Base-by-base conservation (phyloP, 2,329 filamentous ascomycete species). In the Phoma sp. region DNA sequence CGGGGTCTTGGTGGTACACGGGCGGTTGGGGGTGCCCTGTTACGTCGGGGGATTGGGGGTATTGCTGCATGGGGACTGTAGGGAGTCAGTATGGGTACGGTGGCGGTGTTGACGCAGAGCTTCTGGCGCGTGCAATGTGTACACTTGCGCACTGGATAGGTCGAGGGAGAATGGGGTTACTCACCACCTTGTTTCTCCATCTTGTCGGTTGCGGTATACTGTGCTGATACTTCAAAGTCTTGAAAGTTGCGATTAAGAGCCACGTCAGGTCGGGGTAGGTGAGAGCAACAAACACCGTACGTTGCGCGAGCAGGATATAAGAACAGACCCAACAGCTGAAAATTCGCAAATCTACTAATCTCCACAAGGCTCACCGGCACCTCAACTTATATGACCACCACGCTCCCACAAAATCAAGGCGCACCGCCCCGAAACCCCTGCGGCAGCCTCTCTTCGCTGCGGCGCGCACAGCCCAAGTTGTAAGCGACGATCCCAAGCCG, bases 151-250 rank as follows among this genome's bases (percentile, higher is more conserved):
- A 17, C 17, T 17, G 17, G 17, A 17, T 17, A 17, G 17, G 17
- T 17, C 17, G 17, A 17, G 17, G 17, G 17, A 17, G 17, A 24
- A 24, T 39, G 31, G 33, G 32, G 19, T 21, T 19, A 67, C 71
- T 68, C 41, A 74, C 72, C 71, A 55, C 67, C 65, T 70, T 69
- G 66, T 57, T 74, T 74, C 65, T 73, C 72, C 72, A 74, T 74
- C 61, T 33, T 64, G 61, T 46, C 48, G 51, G 22, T 35, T 46
- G 17, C 17, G 17, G 17, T 40, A 31, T 37, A 17, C 32, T 17
- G 5, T 17, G n/a, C 15, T 17, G 32, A 17, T 35, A 15, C 17
- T 38, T 4, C 6, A 15, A 38, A 38, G 19, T 7, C 29, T 24
- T 19, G 33, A 17, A n/a, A 12, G 8, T 8, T 17, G n/a, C 32